These are phyloP conservation scores for Microcera coccophila DNA, from an alignment of 2,329 filamentous ascomycete species.

Conservation along the genomic window DNA sequence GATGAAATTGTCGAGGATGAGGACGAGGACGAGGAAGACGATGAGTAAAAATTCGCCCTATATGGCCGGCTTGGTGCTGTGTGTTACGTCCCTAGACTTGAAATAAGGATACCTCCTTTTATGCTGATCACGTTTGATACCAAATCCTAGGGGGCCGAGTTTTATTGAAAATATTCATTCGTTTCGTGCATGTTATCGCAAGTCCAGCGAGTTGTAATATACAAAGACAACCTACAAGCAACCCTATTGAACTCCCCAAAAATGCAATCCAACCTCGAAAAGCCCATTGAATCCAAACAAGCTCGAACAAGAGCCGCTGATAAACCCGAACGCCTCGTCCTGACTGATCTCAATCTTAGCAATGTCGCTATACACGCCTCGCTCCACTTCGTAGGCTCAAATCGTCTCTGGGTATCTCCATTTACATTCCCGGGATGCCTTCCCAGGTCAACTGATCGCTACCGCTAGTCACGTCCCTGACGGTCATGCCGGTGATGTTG, in stretches of 20 bases:
- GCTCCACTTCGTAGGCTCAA: constrained; percentile 7
- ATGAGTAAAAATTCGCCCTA: constrained; percentile 17
- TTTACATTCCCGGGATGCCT: constrained; percentile 33
- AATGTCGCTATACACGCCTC: neutral
- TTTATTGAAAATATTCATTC: constrained; percentile 12
- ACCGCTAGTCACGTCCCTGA: constrained; percentile 37
- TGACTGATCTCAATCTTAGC: constrained; percentile 19
- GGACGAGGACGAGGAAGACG: constrained; percentile 28
- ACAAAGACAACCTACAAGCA: constrained; percentile 14
- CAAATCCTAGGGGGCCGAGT: neutral
- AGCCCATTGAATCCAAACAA: neutral
- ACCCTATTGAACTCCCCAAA: constrained; percentile 20
- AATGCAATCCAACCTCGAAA: constrained; percentile 20
- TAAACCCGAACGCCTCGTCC: constrained; percentile 22
- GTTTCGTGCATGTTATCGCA: constrained; percentile 21
- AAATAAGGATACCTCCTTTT: constrained; percentile 29
- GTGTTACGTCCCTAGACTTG: constrained; percentile 19
- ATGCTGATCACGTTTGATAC: constrained; percentile 9
- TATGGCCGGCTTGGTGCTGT: constrained; percentile 17
- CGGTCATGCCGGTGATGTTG: constrained; percentile 48
- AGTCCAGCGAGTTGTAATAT: constrained; percentile 19
- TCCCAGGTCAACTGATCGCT: constrained; percentile 43
- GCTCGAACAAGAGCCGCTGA: constrained; percentile 2
- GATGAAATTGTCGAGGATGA: constrained; percentile 39
- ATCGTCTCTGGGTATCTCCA: constrained; percentile 1